Evolutionary conservation across 108 stramenopile genomes (phyloP).

Genomic region (Epithemia pelagica): DNA sequence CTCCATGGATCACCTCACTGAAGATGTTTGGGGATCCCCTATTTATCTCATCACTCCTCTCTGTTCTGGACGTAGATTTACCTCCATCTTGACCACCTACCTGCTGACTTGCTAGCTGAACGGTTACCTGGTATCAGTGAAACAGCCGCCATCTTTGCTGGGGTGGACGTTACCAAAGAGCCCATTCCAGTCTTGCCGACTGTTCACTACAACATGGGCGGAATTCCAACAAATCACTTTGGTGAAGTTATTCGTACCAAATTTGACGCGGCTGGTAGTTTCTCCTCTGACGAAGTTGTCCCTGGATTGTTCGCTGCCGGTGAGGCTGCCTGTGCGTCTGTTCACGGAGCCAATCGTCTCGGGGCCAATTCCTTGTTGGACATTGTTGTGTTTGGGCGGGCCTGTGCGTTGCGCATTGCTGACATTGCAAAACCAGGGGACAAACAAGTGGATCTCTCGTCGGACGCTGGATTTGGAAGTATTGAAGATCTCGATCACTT

Average conservation of each 20-base stretch:
- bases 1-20: not conserved
- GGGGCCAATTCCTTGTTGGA: conserved; percentile 98
- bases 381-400: conserved; percentile 99
- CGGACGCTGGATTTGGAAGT: conserved; percentile 83
- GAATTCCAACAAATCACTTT: conserved; percentile 95
- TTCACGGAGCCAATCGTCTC: conserved; percentile 99
- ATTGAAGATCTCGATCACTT: conserved; percentile 84
- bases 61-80: conserved; percentile 49
- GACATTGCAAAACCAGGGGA: conserved; percentile 95
- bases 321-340: conserved; percentile 96
- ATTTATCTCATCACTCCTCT: not conserved
- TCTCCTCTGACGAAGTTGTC: conserved; percentile 68
- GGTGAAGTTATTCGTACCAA: conserved; percentile 92
- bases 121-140: conserved; percentile 97
- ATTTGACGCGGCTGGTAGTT: conserved; percentile 54
- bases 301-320: conserved; percentile 98
- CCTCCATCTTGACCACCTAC: conserved; percentile 98
- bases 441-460: conserved; percentile 46
- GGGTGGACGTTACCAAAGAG: conserved; percentile 99
- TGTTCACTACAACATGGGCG: conserved; percentile 96
- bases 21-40: not conserved
- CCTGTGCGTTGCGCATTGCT: conserved; percentile 93
- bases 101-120: conserved; percentile 93
- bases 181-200: conserved; percentile 97
- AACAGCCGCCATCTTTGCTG: conserved; percentile 98